Base-by-base conservation (phyloP, 1,284 basidiomycete species). In the Afroboletus lepidellus region DNA sequence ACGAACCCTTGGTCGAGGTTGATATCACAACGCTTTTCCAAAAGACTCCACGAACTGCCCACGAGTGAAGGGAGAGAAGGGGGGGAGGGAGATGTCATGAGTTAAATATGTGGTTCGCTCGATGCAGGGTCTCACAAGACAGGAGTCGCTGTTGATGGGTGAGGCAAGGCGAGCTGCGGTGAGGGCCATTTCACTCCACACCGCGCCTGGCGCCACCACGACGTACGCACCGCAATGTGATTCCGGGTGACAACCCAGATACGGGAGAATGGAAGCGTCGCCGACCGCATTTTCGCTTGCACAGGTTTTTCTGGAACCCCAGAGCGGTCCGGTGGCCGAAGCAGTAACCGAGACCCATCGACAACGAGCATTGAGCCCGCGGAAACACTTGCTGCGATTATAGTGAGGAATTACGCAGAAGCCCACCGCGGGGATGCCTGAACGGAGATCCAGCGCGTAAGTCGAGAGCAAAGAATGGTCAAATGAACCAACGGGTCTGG, bases 101-200 rank as follows among this genome's bases (percentile, higher is more conserved):
- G 37, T 50, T 59, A 63, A 57, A 61, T 65, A 61, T n/a, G 41
- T 23, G 42, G n/a, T 41, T 34, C 32, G 46, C 8, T 33, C 20
- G 21, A 38, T 38, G 37, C 56, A 60, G 50, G 63, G 57, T 50
- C 25, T 4, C 5, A 23, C 23, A 15, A 29, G 25, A 41, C 30
- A 41, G 51, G 50, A 59, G 58, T 5, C 43, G 7, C 43, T 24
- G 30, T 41, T 11, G n/a, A 33, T 15, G 51, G 24, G 29, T 20
- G 29, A 51, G 50, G 61, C 45, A 52, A 60, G 59, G 61, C 61
- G 29, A 57, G 41, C 61, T 62, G 60, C 51, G 58, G 52, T 34
- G 41, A 38, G 38, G 46, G 41, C 37, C 33, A 55, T 52, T 45
- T 49, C 43, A 13, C 33, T 33, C 25, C 18, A 27, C 27, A 18